These are phyloP conservation scores for Mortierella sp. DNA, from an alignment of 371 early-diverging fungal genomes.

Conservation along the genomic window DNA sequence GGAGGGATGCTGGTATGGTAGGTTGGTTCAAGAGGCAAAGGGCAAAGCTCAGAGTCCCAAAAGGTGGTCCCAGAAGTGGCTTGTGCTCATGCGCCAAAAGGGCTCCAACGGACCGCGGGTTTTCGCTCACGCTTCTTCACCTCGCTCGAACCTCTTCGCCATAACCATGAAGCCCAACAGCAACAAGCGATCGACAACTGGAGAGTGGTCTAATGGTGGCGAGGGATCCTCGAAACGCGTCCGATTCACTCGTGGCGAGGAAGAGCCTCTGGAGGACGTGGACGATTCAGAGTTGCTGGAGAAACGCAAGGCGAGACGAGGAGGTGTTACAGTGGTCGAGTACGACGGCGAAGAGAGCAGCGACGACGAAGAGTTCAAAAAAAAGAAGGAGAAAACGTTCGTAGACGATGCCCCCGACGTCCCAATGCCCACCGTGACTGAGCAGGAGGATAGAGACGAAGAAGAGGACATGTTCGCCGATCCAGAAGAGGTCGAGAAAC, in stretches of 20 bases:
- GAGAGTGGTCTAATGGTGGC: slow-evolving; percentile 19
- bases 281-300: slow-evolving; percentile 47
- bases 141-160: not conserved
- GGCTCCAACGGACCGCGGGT: too few species aligned
- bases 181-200: slow-evolving; percentile 38
- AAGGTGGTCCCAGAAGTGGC: too few species aligned
- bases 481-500: slow-evolving; percentile 51
- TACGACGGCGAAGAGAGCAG: slow-evolving; percentile 44
- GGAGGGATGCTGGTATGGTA: not conserved
- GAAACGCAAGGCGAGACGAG: slow-evolving; percentile 37
- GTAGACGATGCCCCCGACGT: slow-evolving; percentile 30
- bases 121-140: not conserved
- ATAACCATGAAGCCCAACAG: slow-evolving; percentile 18
- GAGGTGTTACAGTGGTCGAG: slow-evolving; percentile 48
- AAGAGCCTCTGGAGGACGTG: slow-evolving; percentile 21
- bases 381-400: slow-evolving; percentile 32
- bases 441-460: slow-evolving; percentile 57
- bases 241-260: slow-evolving; percentile 29
- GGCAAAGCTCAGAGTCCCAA: too few species aligned
- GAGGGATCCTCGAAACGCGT: slow-evolving; percentile 40
- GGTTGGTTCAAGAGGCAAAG: too few species aligned
- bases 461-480: slow-evolving; percentile 61
- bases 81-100: too few species aligned
- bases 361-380: slow-evolving; percentile 38
- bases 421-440: not conserved